A percentile compares a stretch with the other conserved stretches of the same genome.
Evolutionary conservation across 345 rosid species (phyloP).

Genomic region (Lepidium africanum): DNA sequence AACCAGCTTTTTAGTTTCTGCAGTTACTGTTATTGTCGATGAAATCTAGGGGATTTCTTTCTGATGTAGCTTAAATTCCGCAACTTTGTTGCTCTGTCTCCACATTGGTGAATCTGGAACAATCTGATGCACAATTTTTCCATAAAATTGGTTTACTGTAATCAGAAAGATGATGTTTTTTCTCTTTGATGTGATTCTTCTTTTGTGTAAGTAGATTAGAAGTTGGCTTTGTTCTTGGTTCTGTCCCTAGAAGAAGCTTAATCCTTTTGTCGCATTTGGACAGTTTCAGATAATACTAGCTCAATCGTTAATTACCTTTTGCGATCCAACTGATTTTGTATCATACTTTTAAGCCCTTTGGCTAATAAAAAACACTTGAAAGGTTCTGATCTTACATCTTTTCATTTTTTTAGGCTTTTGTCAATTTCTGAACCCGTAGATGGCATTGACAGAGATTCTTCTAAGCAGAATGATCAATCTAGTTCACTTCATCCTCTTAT

Average conservation of each 20-base stretch:
- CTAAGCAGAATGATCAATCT: slow-evolving; percentile 30
- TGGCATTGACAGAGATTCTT: slow-evolving; percentile 31
- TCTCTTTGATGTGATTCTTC: not conserved
- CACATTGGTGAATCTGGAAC: slow-evolving; percentile 20
- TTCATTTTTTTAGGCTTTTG: slow-evolving; percentile 48
- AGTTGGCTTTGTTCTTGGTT: not conserved
- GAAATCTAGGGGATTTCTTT: not conserved
- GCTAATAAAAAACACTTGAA: not conserved
- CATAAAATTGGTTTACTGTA: not conserved
- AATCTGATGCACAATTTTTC: not conserved
- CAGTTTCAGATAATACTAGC: not conserved
- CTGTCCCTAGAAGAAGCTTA: not conserved
- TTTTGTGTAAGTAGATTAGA: not conserved
- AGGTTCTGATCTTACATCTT: not conserved
- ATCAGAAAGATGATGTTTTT: not conserved
- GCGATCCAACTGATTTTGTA: not conserved
- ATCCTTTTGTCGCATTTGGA: not conserved
- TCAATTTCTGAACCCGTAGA: slow-evolving; percentile 37
- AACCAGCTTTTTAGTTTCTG: slow-evolving; percentile 29
- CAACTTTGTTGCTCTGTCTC: not conserved
- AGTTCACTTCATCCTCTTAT: slow-evolving; percentile 38
- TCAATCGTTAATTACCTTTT: not conserved
- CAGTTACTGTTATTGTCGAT: not conserved
- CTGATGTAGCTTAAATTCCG: not conserved
- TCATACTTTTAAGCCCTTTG: not conserved